A percentile compares a stretch with the other conserved stretches of the same genome.
These are phyloP conservation scores for Ceratocystis huliohia DNA, from an alignment of 2,329 filamentous ascomycete genomes.

Conservation along the genomic window DNA sequence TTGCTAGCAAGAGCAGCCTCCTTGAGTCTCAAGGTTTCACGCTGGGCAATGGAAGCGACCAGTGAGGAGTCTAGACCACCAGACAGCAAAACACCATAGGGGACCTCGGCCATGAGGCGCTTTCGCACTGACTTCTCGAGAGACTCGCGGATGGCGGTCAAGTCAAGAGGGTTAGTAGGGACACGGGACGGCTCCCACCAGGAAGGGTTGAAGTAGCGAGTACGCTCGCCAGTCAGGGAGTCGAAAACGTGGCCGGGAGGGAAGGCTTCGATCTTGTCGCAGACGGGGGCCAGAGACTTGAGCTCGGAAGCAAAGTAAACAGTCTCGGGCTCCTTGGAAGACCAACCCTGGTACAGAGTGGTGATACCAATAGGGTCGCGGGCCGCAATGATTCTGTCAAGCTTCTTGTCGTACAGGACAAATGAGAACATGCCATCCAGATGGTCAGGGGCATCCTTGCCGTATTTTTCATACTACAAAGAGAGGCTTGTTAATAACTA, in stretches of 20 bases:
- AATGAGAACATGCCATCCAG: conserved; percentile 99
- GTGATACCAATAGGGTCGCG: conserved; percentile 95
- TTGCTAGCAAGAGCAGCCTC: conserved; percentile 43
- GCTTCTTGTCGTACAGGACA: conserved; percentile 90
- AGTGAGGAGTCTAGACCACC: conserved; percentile 92
- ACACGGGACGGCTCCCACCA: conserved; percentile 81
- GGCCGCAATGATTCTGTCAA: conserved; percentile 84
- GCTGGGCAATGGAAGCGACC: conserved; percentile 87
- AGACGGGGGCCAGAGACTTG: conserved; percentile 84
- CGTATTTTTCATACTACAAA: conserved; percentile 75
- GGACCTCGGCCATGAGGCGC: conserved; percentile 96
- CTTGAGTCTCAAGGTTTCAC: conserved; percentile 72
- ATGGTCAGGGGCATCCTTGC: conserved; percentile 78
- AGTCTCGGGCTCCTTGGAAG: conserved; percentile 65
- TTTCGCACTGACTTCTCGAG: conserved; percentile 90
- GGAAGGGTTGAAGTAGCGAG: conserved; percentile 77
- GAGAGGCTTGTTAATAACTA: not conserved
- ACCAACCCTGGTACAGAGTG: conserved; percentile 92
- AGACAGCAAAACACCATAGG: conserved; percentile 89
- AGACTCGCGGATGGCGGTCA: conserved; percentile 65
- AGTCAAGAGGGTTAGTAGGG: conserved; percentile 68
- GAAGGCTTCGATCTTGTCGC: conserved; percentile 89
- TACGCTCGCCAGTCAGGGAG: conserved; percentile 74
- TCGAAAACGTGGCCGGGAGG: conserved; percentile 94
- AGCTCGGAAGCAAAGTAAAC: conserved; percentile 96